A percentile compares a stretch with the other conserved stretches of the same genome.
phyloP scores from a whole-genome alignment of 768 basidiomycete species.

The Collybiopsis luxurians region DNA sequence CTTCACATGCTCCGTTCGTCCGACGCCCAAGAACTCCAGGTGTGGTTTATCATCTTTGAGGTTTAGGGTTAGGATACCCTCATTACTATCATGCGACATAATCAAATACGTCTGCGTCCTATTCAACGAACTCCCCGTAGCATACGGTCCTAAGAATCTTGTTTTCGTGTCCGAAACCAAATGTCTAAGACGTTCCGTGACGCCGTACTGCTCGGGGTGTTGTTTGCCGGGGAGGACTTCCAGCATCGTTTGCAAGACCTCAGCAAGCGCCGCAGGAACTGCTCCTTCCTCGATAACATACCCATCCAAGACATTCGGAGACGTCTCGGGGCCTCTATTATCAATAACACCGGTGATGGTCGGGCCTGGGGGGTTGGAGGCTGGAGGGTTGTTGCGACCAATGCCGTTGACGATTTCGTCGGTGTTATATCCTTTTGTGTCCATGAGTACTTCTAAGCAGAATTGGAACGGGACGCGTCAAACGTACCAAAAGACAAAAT shows the following conservation, averaged over 20 bases:
- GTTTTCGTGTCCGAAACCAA: conserved; percentile 6
- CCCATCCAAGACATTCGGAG: conserved; percentile 16
- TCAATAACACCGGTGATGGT: conserved; percentile 20
- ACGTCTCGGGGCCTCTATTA: conserved; percentile 10
- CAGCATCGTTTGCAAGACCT: conserved; percentile 16
- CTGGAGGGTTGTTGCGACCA: conserved; percentile 11
- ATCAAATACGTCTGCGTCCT: conserved; percentile 18
- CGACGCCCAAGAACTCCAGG: conserved; percentile 17
- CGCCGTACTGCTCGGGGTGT: conserved; percentile 4
- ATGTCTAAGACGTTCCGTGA: conserved; percentile 7
- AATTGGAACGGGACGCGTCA: not conserved
- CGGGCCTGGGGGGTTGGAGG: conserved; percentile 11
- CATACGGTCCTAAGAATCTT: conserved; percentile 14
- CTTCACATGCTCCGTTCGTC: conserved; percentile 13
- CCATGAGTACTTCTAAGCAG: not conserved
- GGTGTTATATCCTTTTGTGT: conserved; percentile 15
- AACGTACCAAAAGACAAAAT: conserved; percentile 15
- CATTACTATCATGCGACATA: conserved; percentile 19
- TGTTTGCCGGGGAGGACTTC: conserved; percentile 12
- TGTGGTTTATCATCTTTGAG: conserved; percentile 13
- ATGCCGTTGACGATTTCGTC: conserved; percentile 15
- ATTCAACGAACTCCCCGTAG: conserved; percentile 10
- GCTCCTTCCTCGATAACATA: conserved; percentile 19
- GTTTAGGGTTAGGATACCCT: conserved; percentile 8
- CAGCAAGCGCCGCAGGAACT: conserved; percentile 14